Percentiles rank a stretch among this genome's conserved stretches.
Evolutionary conservation across 495 filamentous ascomycete species (phyloP).

Genomic region (Aspergillus bertholletiae): DNA sequence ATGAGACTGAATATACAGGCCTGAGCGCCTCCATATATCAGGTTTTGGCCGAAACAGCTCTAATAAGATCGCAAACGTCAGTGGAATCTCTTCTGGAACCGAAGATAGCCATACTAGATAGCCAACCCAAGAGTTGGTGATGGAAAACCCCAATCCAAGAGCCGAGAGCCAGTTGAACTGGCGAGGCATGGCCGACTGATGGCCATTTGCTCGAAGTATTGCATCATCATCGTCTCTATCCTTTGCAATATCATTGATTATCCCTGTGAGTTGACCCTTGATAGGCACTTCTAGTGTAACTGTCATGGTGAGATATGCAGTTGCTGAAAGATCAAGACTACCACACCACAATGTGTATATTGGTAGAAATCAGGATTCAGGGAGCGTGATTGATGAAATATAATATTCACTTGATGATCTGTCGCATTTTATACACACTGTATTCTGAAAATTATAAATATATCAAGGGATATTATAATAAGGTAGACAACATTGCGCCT

Average conservation of each 20-base stretch:
- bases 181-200: conserved; percentile 24
- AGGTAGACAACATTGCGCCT: too few species aligned
- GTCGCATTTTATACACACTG: too few species aligned
- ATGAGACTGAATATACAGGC: conserved; percentile 8
- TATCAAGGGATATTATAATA: too few species aligned
- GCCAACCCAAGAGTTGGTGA: conserved; percentile 39
- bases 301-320: too few species aligned
- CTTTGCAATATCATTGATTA: background rate
- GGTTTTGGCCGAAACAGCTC: conserved; percentile 24
- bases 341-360: too few species aligned
- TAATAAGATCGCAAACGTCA: background rate
- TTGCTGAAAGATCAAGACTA: too few species aligned
- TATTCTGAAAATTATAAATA: too few species aligned
- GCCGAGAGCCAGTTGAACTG: conserved; percentile 28
- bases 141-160: conserved; percentile 30
- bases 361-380: too few species aligned
- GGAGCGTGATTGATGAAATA: too few species aligned
- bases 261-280: too few species aligned
- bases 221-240: conserved; percentile 14
- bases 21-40: conserved; percentile 19
- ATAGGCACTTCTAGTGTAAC: too few species aligned
- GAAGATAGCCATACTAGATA: conserved; percentile 8
- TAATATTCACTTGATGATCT: too few species aligned
- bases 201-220: conserved; percentile 31
- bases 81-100: background rate